A percentile compares a stretch with the other conserved stretches of the same genome.
Evolutionary conservation across 2,329 filamentous ascomycete genomes (phyloP).

Genomic region (Orbilia oligospora): DNA sequence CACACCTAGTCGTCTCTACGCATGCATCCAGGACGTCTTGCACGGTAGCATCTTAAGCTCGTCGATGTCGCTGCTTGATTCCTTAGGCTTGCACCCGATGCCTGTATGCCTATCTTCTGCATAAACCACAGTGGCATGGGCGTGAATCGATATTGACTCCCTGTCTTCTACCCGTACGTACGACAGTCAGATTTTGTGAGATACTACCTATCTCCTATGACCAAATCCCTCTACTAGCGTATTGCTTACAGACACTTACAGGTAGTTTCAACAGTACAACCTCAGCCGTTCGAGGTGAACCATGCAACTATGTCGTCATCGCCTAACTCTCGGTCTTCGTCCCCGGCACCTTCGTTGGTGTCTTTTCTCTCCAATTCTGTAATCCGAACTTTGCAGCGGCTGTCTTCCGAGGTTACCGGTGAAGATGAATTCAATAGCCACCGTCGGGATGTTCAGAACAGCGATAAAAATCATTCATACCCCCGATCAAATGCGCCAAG

Average conservation of each 20-base stretch:
- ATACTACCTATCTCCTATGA: background rate
- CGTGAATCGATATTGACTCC: background rate
- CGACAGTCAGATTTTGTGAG: conserved; percentile 6
- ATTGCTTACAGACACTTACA: conserved; percentile 3
- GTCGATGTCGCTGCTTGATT: conserved; percentile 6
- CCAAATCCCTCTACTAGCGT: background rate
- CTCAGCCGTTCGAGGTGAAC: conserved; percentile 15
- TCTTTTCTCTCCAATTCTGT: conserved; percentile 58
- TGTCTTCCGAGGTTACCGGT: conserved; percentile 56
- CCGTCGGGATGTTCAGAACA: conserved; percentile 45
- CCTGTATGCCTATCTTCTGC: background rate
- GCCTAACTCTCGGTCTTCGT: conserved; percentile 53
- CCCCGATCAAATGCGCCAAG: conserved; percentile 9
- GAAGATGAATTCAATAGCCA: conserved; percentile 57
- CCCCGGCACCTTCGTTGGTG: conserved; percentile 56
- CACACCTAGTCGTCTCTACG: background rate
- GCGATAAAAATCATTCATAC: conserved; percentile 23
- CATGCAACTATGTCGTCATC: conserved; percentile 60
- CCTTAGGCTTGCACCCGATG: background rate
- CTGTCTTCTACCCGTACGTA: background rate
- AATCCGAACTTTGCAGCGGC: conserved; percentile 52
- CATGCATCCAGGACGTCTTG: background rate
- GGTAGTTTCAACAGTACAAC: background rate
- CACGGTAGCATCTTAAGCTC: conserved; percentile 4
- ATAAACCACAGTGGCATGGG: background rate